These are phyloP conservation scores for Backusella psychrophila DNA, from an alignment of 192 early-diverging fungal species.

Conservation along the genomic window DNA sequence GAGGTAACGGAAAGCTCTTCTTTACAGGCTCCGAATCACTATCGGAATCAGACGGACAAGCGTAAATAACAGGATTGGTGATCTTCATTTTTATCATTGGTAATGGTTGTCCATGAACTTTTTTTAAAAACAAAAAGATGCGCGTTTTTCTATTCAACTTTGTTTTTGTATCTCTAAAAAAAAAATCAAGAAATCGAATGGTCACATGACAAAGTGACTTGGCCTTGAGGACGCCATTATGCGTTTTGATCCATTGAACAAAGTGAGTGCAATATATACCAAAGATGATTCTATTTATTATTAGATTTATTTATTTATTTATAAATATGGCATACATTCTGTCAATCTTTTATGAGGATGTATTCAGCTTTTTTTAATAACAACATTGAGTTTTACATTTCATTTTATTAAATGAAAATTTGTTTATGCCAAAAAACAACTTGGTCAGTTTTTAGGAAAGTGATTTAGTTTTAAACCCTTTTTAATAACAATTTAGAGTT, in stretches of 20 bases:
- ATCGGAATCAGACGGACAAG: slow-evolving; percentile 6
- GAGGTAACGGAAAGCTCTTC: not conserved
- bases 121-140: not conserved
- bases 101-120: not conserved
- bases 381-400: not conserved
- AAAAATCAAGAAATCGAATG: not conserved
- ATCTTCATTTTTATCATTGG: not conserved
- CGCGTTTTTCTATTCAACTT: not conserved
- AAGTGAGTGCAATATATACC: too few species aligned
- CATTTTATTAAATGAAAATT: too few species aligned
- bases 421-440: not conserved
- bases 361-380: too few species aligned
- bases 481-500: too few species aligned
- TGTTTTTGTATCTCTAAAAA: not conserved
- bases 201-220: not conserved
- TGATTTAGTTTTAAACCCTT: too few species aligned
- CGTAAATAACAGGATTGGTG: slow-evolving; percentile 2
- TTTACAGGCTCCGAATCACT: not conserved
- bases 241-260: too few species aligned
- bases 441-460: too few species aligned
- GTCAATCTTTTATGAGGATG: too few species aligned
- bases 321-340: too few species aligned
- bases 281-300: too few species aligned
- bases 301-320: too few species aligned
- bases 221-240: not conserved